Percentiles rank a stretch among this genome's conserved stretches.
Conservation (phyloP, 495 filamentous ascomycete genomes). For the Hyphodiscus hymeniophilus region DNA sequence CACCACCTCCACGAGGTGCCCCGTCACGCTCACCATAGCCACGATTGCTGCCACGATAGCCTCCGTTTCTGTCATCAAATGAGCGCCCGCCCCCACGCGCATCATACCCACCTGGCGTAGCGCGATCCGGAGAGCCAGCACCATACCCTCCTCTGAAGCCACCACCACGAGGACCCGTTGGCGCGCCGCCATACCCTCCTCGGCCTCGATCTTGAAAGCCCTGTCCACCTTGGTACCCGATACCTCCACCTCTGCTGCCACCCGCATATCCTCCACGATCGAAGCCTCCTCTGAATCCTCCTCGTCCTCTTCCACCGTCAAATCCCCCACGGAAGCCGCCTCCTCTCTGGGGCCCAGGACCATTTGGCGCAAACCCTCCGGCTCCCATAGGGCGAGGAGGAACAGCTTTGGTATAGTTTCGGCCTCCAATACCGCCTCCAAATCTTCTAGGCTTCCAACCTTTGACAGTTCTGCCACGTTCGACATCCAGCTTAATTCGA, state of each 20-base stretch:
- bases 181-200: conserved; percentile 38
- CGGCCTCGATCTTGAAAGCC: conserved; percentile 38
- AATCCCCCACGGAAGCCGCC: conserved; percentile 39
- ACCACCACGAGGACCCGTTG: conserved; percentile 60
- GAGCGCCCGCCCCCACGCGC: conserved; percentile 49
- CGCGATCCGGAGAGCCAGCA: conserved; percentile 28
- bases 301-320: conserved; percentile 44
- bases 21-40: conserved; percentile 48
- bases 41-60: conserved; percentile 53
- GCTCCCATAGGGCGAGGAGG: conserved; percentile 70
- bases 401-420: conserved; percentile 82
- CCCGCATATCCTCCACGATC: conserved; percentile 42
- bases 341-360: conserved; percentile 37
- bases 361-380: conserved; percentile 46
- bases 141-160: conserved; percentile 32
- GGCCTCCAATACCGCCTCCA: conserved; percentile 86
- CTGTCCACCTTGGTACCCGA: conserved; percentile 53
- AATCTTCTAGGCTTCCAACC: conserved; percentile 91
- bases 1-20: conserved; percentile 42
- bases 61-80: conserved; percentile 54
- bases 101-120: conserved; percentile 48
- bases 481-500: conserved; percentile 88
- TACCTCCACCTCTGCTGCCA: conserved; percentile 35
- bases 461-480: conserved; percentile 88
- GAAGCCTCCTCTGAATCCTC: conserved; percentile 50